phyloP scores from a whole-genome alignment of 2,329 filamentous ascomycete genomes.

The Cladosporium sp. region DNA sequence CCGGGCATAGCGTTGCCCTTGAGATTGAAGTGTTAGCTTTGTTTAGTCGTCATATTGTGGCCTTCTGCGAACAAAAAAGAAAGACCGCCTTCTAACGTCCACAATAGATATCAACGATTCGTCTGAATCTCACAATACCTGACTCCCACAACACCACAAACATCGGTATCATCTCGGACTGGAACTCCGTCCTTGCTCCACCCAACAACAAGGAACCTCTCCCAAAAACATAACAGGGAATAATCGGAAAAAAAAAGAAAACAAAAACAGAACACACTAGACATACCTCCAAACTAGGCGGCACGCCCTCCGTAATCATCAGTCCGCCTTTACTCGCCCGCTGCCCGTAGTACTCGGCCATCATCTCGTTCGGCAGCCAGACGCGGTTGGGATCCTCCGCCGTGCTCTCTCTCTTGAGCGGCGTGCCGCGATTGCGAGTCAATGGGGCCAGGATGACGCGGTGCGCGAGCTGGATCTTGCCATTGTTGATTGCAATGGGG shows the following conservation, averaged over 20 bases:
- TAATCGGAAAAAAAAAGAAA: neutral
- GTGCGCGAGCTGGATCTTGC: constrained; percentile 52
- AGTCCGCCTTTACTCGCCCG: constrained; percentile 36
- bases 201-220: neutral
- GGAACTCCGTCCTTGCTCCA: neutral
- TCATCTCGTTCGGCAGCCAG: constrained; percentile 35
- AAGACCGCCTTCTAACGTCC: neutral
- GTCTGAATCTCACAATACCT: neutral
- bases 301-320: constrained; percentile 39
- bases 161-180: neutral
- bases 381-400: constrained; percentile 47
- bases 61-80: neutral
- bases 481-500: constrained; percentile 42
- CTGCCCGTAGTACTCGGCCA: constrained; percentile 40
- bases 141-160: neutral
- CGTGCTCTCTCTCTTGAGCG: constrained; percentile 43
- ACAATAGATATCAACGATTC: neutral
- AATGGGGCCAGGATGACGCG: constrained; percentile 59
- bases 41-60: neutral
- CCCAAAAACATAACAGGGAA: neutral
- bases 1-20: constrained; percentile 32
- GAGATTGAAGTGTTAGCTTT: neutral
- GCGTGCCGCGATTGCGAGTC: constrained; percentile 51
- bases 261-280: neutral
- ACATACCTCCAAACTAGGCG: constrained; percentile 25